Conservation (phyloP, 768 basidiomycete genomes). For the Auriculariales sp. region DNA sequence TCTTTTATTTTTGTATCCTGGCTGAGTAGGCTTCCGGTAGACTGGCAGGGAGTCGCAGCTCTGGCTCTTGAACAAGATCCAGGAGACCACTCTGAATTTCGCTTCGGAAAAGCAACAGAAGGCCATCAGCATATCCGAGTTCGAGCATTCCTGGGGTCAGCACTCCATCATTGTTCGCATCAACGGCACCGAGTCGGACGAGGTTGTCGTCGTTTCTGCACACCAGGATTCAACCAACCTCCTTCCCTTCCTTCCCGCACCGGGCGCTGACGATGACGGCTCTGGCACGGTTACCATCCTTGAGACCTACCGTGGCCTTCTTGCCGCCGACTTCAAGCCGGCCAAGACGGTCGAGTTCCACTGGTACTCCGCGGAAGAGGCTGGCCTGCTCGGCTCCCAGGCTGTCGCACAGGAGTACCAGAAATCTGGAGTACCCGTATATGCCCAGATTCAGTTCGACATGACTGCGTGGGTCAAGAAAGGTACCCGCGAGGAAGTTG, state of each 20-base stretch:
- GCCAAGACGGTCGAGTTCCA: constrained; percentile 60
- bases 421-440: constrained; percentile 42
- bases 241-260: constrained; percentile 13
- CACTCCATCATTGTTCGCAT: constrained; percentile 65
- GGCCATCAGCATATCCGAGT: constrained; percentile 53
- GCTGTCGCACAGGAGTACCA: constrained; percentile 73
- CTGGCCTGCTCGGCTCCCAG: constrained; percentile 29
- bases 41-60: constrained; percentile 62
- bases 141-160: constrained; percentile 75
- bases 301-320: constrained; percentile 59
- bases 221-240: constrained; percentile 43
- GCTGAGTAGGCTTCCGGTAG: constrained; percentile 21
- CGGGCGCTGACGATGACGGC: constrained; percentile 19
- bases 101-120: constrained; percentile 42
- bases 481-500: constrained; percentile 56
- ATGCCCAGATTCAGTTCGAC: constrained; percentile 75
- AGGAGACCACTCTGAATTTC: constrained; percentile 49
- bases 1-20: constrained; percentile 9
- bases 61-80: constrained; percentile 59
- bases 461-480: constrained; percentile 92
- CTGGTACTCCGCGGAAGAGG: constrained; percentile 24
- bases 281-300: constrained; percentile 64
- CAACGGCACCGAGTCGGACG: constrained; percentile 51
- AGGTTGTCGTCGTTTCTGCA: constrained; percentile 56
- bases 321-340: constrained; percentile 55